Conservation (phyloP, 2,329 filamentous ascomycete species). For the Ophiostoma ips region DNA sequence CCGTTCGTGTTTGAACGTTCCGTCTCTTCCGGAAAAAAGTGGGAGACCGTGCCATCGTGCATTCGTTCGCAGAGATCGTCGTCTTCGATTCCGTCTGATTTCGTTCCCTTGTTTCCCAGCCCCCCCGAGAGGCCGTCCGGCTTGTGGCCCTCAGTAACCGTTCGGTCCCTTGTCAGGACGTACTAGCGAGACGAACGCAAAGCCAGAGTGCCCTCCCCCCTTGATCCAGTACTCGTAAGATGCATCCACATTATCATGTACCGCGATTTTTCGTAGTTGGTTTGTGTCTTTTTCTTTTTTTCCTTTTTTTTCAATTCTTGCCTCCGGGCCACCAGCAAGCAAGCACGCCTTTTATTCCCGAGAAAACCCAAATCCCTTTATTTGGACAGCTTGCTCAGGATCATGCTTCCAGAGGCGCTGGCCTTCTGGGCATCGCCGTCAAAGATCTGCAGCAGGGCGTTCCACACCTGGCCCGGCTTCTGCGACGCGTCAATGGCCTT, state of each 20-base stretch:
- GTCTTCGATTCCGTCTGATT: not conserved
- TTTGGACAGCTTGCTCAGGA: slow-evolving; percentile 28
- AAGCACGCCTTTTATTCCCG: not conserved
- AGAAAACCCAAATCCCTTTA: not conserved
- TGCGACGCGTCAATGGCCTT: slow-evolving; percentile 89
- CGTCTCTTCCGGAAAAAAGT: no score
- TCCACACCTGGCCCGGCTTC: slow-evolving; percentile 92
- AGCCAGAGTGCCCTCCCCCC: not conserved
- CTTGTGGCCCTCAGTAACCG: not conserved
- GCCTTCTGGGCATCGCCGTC: slow-evolving; percentile 45
- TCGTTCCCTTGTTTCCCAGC: not conserved
- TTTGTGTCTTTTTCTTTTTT: not conserved
- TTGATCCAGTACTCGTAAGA: not conserved
- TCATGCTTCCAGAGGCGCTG: slow-evolving; percentile 21
- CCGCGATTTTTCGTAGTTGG: not conserved
- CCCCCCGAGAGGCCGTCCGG: not conserved
- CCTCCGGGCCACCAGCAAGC: not conserved
- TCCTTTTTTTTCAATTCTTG: not conserved
- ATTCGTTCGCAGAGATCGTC: not conserved
- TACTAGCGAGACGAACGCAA: not conserved
- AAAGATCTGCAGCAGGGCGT: slow-evolving; percentile 76
- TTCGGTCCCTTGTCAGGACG: not conserved
- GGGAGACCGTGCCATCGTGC: not conserved
- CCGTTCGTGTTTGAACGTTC: no score
- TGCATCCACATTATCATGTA: not conserved